Evolutionary conservation across 768 basidiomycete genomes (phyloP).

Genomic region (Lentinula lateritia): DNA sequence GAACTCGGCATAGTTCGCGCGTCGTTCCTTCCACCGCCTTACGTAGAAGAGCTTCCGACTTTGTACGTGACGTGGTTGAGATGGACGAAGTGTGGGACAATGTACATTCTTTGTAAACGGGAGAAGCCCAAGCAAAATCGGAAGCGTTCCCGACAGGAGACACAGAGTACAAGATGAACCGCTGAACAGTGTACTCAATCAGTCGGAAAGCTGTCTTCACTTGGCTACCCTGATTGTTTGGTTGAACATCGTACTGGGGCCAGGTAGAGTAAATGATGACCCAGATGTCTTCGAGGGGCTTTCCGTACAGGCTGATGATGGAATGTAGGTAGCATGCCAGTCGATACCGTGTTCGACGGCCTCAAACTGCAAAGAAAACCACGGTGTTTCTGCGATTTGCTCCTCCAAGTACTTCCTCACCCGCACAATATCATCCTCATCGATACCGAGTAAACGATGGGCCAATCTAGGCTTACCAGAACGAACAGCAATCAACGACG

Average conservation of each 20-base stretch:
- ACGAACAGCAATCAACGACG: conserved; percentile 25
- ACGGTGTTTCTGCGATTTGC: background rate
- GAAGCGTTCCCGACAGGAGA: background rate
- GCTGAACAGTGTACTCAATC: background rate
- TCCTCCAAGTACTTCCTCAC: conserved; percentile 21
- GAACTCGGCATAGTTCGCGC: too few relatives aligned
- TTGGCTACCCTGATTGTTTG: background rate
- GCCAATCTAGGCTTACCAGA: conserved; percentile 23
- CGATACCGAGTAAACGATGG: conserved; percentile 29
- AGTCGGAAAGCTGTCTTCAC: background rate
- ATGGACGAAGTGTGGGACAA: too few relatives aligned
- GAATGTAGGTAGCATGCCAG: background rate
- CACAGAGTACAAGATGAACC: background rate
- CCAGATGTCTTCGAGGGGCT: background rate
- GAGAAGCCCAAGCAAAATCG: background rate
- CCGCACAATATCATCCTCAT: conserved; percentile 16
- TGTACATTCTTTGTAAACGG: background rate
- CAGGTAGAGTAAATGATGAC: background rate
- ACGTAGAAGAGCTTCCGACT: too few relatives aligned
- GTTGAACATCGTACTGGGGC: background rate
- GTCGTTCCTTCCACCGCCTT: too few relatives aligned
- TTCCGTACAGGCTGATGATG: background rate
- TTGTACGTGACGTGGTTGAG: too few relatives aligned
- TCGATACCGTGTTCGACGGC: background rate
- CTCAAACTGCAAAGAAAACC: background rate